phyloP scores from a whole-genome alignment of 352 stramenopile species.

The Sclerospora graminicola region DNA sequence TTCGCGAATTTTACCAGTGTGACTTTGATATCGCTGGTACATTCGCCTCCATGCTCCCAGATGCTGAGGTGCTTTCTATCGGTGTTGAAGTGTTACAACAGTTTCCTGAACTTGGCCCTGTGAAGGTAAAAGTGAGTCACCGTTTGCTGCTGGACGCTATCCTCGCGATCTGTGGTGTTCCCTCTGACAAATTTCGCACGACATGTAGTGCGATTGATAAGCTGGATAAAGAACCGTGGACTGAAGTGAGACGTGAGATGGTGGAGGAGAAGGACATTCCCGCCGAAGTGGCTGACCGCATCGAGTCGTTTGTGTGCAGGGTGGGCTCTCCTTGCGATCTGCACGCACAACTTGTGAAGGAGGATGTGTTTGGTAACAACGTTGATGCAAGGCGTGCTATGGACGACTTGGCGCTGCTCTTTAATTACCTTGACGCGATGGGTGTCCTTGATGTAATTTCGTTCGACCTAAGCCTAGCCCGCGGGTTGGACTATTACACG shows the following conservation, averaged over 20 bases:
- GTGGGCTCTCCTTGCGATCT: constrained; percentile 83
- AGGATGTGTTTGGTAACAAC: constrained; percentile 88
- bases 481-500: constrained; percentile 99
- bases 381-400: constrained; percentile 78
- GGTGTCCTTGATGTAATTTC: constrained; percentile 89
- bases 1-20: constrained; percentile 99
- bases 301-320: constrained; percentile 90
- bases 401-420: constrained; percentile 90
- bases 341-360: constrained; percentile 55
- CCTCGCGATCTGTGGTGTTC: constrained; percentile 95
- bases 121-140: constrained; percentile 98
- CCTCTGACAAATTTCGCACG: constrained; percentile 93
- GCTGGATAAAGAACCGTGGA: constrained; percentile 97
- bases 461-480: constrained; percentile 95
- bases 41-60: constrained; percentile 93
- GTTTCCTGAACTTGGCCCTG: constrained; percentile 78
- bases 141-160: constrained; percentile 94
- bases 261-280: constrained; percentile 94
- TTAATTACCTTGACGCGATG: constrained; percentile 97
- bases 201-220: constrained; percentile 99
- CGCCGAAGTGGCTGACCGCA: constrained; percentile 87
- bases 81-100: constrained; percentile 88
- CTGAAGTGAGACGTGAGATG: constrained; percentile 87
- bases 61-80: constrained; percentile 95
- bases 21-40: constrained; percentile 97